Evolutionary conservation across 2,329 filamentous ascomycete species (phyloP).

Genomic region (Pseudogymnoascus sp.): DNA sequence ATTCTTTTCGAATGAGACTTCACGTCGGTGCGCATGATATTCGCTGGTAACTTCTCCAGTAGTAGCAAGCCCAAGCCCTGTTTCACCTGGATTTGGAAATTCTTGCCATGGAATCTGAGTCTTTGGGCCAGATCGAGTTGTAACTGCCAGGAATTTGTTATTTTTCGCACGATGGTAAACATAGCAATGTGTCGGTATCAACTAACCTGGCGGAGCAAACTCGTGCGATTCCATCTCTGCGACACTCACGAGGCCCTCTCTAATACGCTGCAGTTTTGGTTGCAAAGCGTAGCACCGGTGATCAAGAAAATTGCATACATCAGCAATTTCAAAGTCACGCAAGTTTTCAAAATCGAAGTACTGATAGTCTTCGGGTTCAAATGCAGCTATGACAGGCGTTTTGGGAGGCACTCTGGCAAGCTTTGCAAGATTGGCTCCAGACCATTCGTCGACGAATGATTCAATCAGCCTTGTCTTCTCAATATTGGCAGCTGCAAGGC

Average conservation of each 20-base stretch:
- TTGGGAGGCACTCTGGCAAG: not conserved
- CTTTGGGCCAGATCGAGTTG: not conserved
- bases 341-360: not conserved
- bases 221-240: not conserved
- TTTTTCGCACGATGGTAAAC: not conserved
- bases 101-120: not conserved
- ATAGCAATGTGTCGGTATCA: not conserved
- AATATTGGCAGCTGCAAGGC: slow-evolving; percentile 16
- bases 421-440: not conserved
- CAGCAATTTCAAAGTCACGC: not conserved
- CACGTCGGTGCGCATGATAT: not conserved
- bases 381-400: not conserved
- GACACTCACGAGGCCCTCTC: not conserved
- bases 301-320: not conserved
- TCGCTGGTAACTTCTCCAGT: not conserved
- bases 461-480: not conserved
- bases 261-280: not conserved
- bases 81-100: not conserved
- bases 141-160: not conserved
- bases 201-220: not conserved
- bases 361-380: slow-evolving; percentile 1
- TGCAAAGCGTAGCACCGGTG: not conserved
- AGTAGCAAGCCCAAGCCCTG: not conserved
- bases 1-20: not conserved
- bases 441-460: slow-evolving; percentile 2